Conservation (phyloP, 257 asterid genomes). For the Vinca minor region DNA sequence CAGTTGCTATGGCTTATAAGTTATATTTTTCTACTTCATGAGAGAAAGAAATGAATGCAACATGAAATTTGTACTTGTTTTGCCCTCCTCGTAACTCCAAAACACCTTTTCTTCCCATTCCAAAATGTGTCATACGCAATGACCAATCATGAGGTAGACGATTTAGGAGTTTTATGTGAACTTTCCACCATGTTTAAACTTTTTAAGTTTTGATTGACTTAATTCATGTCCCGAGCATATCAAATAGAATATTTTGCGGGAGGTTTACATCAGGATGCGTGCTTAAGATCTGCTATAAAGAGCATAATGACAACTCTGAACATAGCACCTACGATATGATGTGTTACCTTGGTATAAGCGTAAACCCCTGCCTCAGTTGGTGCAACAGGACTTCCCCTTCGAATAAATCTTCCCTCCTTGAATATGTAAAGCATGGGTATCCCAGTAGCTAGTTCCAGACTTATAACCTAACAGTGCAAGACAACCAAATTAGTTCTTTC, state of each 20-base stretch:
- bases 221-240: too few species aligned
- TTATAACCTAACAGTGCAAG: conserved; percentile 61
- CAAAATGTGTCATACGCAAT: neutral
- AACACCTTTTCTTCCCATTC: neutral
- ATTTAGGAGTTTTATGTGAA: neutral
- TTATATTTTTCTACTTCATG: too few species aligned
- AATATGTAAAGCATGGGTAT: conserved; percentile 95
- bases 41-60: neutral
- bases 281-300: neutral
- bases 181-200: too few species aligned
- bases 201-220: neutral
- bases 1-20: too few species aligned
- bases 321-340: neutral
- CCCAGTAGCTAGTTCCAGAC: conserved; percentile 93
- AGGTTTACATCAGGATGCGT: neutral
- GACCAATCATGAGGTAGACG: neutral
- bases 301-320: neutral
- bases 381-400: conserved; percentile 93
- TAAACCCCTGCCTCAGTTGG: conserved; percentile 83
- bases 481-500: neutral
- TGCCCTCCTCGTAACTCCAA: neutral
- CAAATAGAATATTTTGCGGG: too few species aligned
- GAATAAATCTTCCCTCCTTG: conserved; percentile 75
- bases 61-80: neutral
- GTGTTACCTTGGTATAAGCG: conserved; percentile 88